Conservation (phyloP, 192 early-diverging fungal species). For the Linnemannia zychae region DNA sequence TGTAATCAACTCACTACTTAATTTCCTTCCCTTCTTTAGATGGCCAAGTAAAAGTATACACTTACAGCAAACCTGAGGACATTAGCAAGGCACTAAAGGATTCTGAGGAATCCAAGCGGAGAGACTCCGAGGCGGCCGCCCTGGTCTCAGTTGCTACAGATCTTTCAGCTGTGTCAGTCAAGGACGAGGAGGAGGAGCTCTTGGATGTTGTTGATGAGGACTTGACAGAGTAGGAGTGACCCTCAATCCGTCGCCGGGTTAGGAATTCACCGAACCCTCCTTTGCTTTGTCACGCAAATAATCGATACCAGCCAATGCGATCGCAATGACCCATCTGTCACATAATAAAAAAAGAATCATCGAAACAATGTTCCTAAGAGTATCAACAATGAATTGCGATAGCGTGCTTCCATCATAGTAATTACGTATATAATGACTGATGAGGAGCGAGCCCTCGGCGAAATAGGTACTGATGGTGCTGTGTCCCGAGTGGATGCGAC, state of each 20-base stretch:
- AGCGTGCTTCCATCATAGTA: too few species aligned
- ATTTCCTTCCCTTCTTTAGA: constrained; percentile 55
- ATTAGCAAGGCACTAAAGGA: constrained; percentile 34
- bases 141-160: constrained; percentile 38
- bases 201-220: constrained; percentile 23
- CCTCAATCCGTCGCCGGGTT: neutral
- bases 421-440: too few species aligned
- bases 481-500: too few species aligned
- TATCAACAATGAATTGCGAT: too few species aligned
- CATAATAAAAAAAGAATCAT: constrained; percentile 1
- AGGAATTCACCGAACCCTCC: neutral
- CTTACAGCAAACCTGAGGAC: constrained; percentile 54
- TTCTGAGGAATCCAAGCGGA: constrained; percentile 26
- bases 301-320: neutral
- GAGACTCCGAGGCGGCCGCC: constrained; percentile 24
- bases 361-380: neutral
- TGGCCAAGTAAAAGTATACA: constrained; percentile 76
- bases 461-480: too few species aligned
- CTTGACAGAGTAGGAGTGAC: constrained; percentile 17
- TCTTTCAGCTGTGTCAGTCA: constrained; percentile 47
- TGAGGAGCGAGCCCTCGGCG: too few species aligned
- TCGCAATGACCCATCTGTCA: neutral
- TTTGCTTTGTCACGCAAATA: neutral
- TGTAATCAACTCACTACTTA: neutral
- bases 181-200: constrained; percentile 32